Conservation (phyloP, 352 stramenopile genomes). For the Phytopythium cucurbitacearum region DNA sequence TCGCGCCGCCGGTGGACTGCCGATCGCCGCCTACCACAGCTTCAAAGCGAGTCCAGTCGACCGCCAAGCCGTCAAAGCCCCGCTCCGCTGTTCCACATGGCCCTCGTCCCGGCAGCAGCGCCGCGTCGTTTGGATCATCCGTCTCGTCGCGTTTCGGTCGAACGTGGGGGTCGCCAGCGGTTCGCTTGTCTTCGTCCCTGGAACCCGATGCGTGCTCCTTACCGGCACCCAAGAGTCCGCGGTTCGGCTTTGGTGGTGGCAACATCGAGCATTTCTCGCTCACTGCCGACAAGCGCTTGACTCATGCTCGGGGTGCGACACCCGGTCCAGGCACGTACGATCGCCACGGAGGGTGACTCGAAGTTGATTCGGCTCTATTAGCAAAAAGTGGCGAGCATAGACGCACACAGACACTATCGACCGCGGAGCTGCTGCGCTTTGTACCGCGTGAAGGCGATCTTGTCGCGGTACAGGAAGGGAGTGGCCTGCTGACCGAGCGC, state of each 20-base stretch:
- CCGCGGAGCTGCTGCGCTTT: conserved; percentile 49
- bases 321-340: conserved; percentile 39
- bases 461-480: conserved; percentile 71
- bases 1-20: neutral
- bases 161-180: neutral
- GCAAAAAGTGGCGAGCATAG: neutral
- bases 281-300: conserved; percentile 19
- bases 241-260: conserved; percentile 15
- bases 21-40: neutral
- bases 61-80: no score
- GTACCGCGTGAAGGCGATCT: conserved; percentile 61
- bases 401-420: neutral
- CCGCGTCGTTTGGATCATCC: conserved; percentile 28
- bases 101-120: no score
- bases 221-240: conserved; percentile 6
- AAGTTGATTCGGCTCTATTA: neutral
- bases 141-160: conserved; percentile 22
- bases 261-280: conserved; percentile 34
- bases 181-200: neutral
- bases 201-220: neutral
- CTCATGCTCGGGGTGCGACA: conserved; percentile 13
- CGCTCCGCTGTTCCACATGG: no score
- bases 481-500: conserved; percentile 47
- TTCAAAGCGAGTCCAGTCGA: no score
- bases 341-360: conserved; percentile 18